Conservation (phyloP, 208 protist species). For the Acanthamoeba sp. region DNA sequence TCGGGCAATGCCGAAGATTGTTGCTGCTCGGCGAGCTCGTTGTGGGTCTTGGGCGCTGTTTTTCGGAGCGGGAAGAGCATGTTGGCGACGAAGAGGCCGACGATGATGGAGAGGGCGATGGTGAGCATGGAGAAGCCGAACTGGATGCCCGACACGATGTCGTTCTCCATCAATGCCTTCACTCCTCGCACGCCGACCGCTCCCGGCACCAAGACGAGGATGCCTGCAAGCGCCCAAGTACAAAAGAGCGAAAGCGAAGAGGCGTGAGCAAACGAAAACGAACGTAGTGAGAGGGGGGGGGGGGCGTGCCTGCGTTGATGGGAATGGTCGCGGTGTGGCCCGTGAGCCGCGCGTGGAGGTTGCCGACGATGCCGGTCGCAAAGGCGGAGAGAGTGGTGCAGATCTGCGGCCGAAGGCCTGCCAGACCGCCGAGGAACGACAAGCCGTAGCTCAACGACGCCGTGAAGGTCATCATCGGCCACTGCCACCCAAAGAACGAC, state of each 20-base stretch:
- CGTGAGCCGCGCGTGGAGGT: neutral
- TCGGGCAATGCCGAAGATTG: too few relatives aligned
- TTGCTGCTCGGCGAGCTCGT: too few relatives aligned
- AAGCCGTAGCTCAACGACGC: constrained; percentile 9
- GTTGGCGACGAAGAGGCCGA: constrained; percentile 61
- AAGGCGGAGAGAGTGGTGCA: neutral
- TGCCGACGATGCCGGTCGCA: neutral
- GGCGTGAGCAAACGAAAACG: neutral
- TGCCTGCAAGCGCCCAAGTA: neutral
- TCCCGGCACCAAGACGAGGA: constrained; percentile 57
- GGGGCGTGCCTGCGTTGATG: neutral
- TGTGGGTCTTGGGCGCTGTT: neutral
- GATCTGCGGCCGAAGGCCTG: constrained; percentile 5
- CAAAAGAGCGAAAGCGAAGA: neutral
- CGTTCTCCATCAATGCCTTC: constrained; percentile 47
- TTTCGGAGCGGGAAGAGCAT: constrained; percentile 32
- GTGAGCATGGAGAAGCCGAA: constrained; percentile 66
- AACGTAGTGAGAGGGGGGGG: neutral
- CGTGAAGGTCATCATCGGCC: constrained; percentile 26
- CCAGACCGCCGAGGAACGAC: constrained; percentile 10
- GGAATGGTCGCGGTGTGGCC: neutral
- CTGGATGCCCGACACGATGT: constrained; percentile 64
- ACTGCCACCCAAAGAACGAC: neutral
- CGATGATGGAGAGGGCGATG: constrained; percentile 63
- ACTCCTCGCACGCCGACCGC: constrained; percentile 40